Evolutionary conservation across 2,329 filamentous ascomycete species (phyloP).

Genomic region (Cyphellophora attinorum): DNA sequence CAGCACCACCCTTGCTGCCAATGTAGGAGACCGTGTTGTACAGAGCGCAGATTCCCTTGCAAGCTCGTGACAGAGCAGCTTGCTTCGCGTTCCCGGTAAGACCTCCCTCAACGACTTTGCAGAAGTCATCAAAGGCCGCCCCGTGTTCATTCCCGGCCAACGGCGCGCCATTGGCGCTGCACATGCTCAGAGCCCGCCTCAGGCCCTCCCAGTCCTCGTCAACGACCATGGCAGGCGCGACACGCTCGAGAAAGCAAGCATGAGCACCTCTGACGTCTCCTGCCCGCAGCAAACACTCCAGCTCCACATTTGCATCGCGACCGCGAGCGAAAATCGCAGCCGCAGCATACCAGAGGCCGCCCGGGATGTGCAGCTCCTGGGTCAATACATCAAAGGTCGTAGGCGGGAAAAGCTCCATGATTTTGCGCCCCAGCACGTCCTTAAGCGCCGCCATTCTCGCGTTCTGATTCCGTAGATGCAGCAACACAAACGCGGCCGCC

Average conservation of each 20-base stretch:
- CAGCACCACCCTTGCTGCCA: conserved; percentile 41
- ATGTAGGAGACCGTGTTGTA: conserved; percentile 25
- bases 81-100: conserved; percentile 27
- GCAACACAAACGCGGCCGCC: conserved; percentile 64
- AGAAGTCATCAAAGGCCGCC: conserved; percentile 28
- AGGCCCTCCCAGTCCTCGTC: conserved; percentile 68
- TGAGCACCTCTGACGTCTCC: conserved; percentile 73
- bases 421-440: conserved; percentile 65
- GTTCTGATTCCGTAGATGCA: conserved; percentile 58
- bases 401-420: conserved; percentile 45
- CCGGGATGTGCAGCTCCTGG: conserved; percentile 59
- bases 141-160: conserved; percentile 70
- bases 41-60: conserved; percentile 35
- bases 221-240: conserved; percentile 74
- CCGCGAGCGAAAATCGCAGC: conserved; percentile 75
- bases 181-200: conserved; percentile 60
- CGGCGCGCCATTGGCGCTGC: conserved; percentile 51
- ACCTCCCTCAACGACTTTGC: conserved; percentile 25
- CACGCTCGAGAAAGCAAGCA: conserved; percentile 66
- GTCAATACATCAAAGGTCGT: conserved; percentile 48
- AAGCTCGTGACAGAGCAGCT: conserved; percentile 32
- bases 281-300: conserved; percentile 70
- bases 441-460: conserved; percentile 60
- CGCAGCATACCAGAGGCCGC: conserved; percentile 75
- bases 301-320: conserved; percentile 57